Conservation (phyloP, 108 stramenopile species). For the Pseudonitzschia delicatissima region DNA sequence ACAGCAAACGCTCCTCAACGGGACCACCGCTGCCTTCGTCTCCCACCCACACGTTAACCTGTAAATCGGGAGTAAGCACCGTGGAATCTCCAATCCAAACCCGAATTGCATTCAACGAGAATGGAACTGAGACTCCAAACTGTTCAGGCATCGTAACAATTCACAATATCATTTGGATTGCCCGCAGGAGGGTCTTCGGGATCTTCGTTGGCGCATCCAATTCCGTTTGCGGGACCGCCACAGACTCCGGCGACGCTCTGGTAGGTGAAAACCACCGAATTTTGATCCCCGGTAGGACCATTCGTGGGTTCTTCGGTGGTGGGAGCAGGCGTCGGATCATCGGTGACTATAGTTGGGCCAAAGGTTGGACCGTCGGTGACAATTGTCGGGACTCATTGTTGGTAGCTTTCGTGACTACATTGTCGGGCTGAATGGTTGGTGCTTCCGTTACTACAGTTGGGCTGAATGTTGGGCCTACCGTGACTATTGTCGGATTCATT, state of each 20-base stretch:
- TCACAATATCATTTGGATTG: slow-evolving; percentile 29
- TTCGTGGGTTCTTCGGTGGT: neutral
- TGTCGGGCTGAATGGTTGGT: neutral
- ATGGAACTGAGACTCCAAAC: slow-evolving; percentile 6
- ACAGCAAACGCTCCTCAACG: neutral
- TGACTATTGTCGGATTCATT: too few species aligned
- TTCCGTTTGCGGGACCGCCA: slow-evolving; percentile 12
- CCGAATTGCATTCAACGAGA: slow-evolving; percentile 4
- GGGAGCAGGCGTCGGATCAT: neutral
- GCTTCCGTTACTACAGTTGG: too few species aligned
- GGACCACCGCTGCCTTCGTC: neutral
- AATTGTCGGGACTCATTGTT: neutral
- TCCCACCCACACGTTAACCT: slow-evolving; percentile 2
- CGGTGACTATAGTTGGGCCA: neutral
- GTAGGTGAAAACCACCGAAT: slow-evolving; percentile 2
- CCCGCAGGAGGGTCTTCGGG: slow-evolving; percentile 13
- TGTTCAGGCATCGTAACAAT: slow-evolving; percentile 14
- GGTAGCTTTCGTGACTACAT: neutral
- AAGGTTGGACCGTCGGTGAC: neutral
- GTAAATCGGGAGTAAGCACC: slow-evolving; percentile 12
- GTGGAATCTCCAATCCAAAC: slow-evolving; percentile 25
- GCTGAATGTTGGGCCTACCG: too few species aligned
- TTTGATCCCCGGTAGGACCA: neutral
- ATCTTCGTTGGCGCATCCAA: slow-evolving; percentile 23
- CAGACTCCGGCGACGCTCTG: slow-evolving; percentile 13